Conservation (phyloP, 306 rosid genomes). For the Vicia villosa region DNA sequence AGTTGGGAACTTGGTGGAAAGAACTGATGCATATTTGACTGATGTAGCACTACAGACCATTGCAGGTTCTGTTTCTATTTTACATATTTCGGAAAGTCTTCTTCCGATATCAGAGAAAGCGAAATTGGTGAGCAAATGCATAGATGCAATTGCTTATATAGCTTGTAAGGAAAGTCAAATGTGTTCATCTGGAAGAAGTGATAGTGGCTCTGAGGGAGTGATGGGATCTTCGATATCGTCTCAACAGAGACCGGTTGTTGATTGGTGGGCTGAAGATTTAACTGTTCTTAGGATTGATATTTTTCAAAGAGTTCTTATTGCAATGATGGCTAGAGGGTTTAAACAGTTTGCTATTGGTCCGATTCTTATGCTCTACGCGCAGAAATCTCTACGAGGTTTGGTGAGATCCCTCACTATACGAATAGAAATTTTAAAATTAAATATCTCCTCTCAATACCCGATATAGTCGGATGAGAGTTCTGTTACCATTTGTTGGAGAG, state of each 20-base stretch:
- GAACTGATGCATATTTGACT: conserved; percentile 76
- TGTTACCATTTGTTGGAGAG: too few relatives aligned
- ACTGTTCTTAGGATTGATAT: conserved; percentile 88
- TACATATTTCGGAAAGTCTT: conserved; percentile 66
- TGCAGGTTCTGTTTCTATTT: conserved; percentile 70
- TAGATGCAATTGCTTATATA: conserved; percentile 79
- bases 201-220: conserved; percentile 44
- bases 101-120: conserved; percentile 75
- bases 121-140: conserved; percentile 74
- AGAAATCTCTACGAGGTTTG: conserved; percentile 96
- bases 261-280: conserved; percentile 98
- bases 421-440: neutral
- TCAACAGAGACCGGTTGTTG: conserved; percentile 62
- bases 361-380: conserved; percentile 92
- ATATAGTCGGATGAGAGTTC: too few relatives aligned
- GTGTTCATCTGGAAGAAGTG: conserved; percentile 45
- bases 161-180: conserved; percentile 84
- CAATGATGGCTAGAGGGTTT: conserved; percentile 96
- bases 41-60: conserved; percentile 83
- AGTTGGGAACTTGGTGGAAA: conserved; percentile 73
- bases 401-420: conserved; percentile 70
- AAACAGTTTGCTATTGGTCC: conserved; percentile 86
- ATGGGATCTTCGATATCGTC: conserved; percentile 44
- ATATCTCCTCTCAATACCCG: too few relatives aligned
- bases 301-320: conserved; percentile 85